Base-by-base conservation (phyloP, 306 rosid genomes). In the Arachis stenosperma region DNA sequence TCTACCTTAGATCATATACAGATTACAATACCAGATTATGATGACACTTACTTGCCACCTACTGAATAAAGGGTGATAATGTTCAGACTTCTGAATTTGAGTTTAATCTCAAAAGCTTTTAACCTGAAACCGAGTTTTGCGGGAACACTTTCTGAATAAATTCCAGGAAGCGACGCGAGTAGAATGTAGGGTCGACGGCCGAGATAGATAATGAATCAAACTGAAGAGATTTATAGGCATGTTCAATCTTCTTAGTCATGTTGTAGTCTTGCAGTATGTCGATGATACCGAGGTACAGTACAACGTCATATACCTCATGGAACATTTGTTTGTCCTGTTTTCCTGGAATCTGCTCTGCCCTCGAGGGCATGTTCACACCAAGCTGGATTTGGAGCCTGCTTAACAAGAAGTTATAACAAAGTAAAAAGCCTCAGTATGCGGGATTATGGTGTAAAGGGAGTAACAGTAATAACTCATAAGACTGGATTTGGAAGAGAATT, bases 341-440 rank as follows among this genome's bases (percentile, higher is more conserved):
- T 44, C 85, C 94, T 9, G 77, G 81, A 73, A 88, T 70, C 80
- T 44, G 90, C 81, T 92, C 98, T 59, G 98, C 98, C 83, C 98
- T 89, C 59, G 98, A 86, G 8, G 98, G 96, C 96, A 92, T 88
- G 83, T 92, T 92, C 63, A 90, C 98, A 52, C 96, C 98, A 1
- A 92, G 84, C 81, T 92, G 98, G 79, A 92, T 90, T 85, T 92
- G 98, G 46, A 92, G 84, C 70, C 94, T 92, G 93, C 77, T 67
- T 62, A 46, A 68, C 12, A 56, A 61, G 73, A 51, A 57, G 75
- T 71, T 15, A 42, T 9, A 36, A 61, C 39, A 52, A 41, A 66
- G 48, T 9, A 3, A 15, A 65, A 30, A 37, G 33, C 0, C 41
- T 67, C 48, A 65, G 67, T 59, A 22, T 52, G 59, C 29, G 55